Conservation (phyloP, 306 rosid genomes). For the Cicer bijugum region DNA sequence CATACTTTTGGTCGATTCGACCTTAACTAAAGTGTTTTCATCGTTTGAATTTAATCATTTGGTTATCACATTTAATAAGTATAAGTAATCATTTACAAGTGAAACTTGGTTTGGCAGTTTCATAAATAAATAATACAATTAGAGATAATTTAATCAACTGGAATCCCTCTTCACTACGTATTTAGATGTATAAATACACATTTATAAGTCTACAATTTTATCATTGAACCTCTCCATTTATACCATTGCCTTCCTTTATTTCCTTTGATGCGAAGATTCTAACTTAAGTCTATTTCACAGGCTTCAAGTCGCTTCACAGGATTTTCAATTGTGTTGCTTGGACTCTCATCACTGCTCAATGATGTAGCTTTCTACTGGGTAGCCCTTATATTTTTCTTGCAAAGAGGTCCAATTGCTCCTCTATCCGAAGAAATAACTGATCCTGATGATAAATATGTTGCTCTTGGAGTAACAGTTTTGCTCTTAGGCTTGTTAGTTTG, state of each 20-base stretch:
- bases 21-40: too few species aligned
- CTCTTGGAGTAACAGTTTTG: conserved; percentile 78
- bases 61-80: conserved; percentile 17
- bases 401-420: conserved; percentile 96
- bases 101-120: conserved; percentile 33
- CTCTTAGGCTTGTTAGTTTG: conserved; percentile 88
- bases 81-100: conserved; percentile 8
- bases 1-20: too few species aligned
- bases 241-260: neutral
- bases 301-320: conserved; percentile 82
- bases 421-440: conserved; percentile 86
- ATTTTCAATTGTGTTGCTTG: conserved; percentile 74
- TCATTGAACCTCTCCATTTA: too few species aligned
- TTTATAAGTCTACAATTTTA: too few species aligned
- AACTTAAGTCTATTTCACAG: conserved; percentile 52
- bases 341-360: conserved; percentile 72
- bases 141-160: too few species aligned
- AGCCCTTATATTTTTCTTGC: conserved; percentile 85
- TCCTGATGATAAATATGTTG: conserved; percentile 81
- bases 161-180: too few species aligned
- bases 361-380: conserved; percentile 99
- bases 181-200: too few species aligned
- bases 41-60: too few species aligned
- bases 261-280: conserved; percentile 21
- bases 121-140: conserved; percentile 9